These are phyloP conservation scores for Cordyceps fumosorosea DNA, from an alignment of 2,329 filamentous ascomycete genomes.

Conservation along the genomic window DNA sequence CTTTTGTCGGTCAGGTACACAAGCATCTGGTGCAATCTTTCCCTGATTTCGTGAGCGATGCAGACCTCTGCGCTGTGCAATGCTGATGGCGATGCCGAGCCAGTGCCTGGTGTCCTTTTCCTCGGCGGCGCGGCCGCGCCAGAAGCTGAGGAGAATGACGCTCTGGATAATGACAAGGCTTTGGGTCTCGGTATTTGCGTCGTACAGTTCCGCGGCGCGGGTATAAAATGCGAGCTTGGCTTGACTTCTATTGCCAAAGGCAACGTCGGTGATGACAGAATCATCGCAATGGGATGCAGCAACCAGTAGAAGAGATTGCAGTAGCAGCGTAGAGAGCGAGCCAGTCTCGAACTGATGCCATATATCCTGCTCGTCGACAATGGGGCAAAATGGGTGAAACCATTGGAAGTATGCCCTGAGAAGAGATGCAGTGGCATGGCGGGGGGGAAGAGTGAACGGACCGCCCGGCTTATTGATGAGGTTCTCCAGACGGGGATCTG, in stretches of 20 bases:
- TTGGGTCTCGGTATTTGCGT: constrained; percentile 40
- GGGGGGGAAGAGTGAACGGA: constrained; percentile 34
- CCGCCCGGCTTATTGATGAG: constrained; percentile 13
- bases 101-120: constrained; percentile 37
- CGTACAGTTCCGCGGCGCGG: constrained; percentile 40
- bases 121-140: constrained; percentile 37
- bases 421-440: constrained; percentile 28
- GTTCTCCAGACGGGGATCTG: constrained; percentile 21
- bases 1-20: constrained; percentile 12
- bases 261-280: constrained; percentile 29
- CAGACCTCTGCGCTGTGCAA: constrained; percentile 36
- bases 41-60: constrained; percentile 23
- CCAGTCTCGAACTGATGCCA: constrained; percentile 28
- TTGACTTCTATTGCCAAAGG: constrained; percentile 34
- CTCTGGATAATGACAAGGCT: constrained; percentile 38
- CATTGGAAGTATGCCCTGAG: constrained; percentile 43
- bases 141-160: constrained; percentile 44
- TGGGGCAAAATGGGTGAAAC: constrained; percentile 46
- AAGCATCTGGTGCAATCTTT: not conserved
- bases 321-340: constrained; percentile 36
- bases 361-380: constrained; percentile 38
- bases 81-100: constrained; percentile 37
- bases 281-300: constrained; percentile 42
- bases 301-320: constrained; percentile 44
- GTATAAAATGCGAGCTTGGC: constrained; percentile 41